These are phyloP conservation scores for Fraxinus greggii DNA, from an alignment of 305 asterid species.

Conservation along the genomic window DNA sequence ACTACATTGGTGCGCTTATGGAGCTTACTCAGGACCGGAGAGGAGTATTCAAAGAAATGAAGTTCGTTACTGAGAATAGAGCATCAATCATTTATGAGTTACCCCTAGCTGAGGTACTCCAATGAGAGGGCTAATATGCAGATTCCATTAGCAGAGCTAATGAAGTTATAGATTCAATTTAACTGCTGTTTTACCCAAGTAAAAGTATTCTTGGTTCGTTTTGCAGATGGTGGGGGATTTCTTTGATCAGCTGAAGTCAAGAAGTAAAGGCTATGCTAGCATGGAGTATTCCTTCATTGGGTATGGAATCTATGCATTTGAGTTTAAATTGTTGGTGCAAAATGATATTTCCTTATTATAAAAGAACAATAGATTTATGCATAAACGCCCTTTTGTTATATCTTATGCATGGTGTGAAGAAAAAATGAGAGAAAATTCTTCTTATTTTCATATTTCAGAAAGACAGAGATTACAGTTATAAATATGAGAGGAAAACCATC, in stretches of 20 bases:
- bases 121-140: constrained; percentile 28
- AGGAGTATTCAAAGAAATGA: constrained; percentile 93
- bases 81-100: constrained; percentile 75
- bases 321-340: neutral
- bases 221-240: constrained; percentile 99
- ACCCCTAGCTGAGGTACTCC: constrained; percentile 93
- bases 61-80: constrained; percentile 79
- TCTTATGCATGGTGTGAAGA: neutral
- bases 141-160: constrained; percentile 3
- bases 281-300: constrained; percentile 91
- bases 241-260: constrained; percentile 97
- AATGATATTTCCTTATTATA: neutral
- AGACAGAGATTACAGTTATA: neutral
- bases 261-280: constrained; percentile 99
- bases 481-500: neutral
- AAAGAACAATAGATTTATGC: neutral
- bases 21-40: constrained; percentile 98
- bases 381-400: neutral
- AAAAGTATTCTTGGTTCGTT: constrained; percentile 22
- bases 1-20: constrained; percentile 90
- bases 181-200: constrained; percentile 16
- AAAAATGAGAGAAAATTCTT: neutral
- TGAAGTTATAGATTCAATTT: constrained; percentile 17
- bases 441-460: neutral
- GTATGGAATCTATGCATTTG: constrained; percentile 37